These are phyloP conservation scores for Kickxella alabastrina DNA, from an alignment of 192 early-diverging fungal genomes.

Conservation along the genomic window DNA sequence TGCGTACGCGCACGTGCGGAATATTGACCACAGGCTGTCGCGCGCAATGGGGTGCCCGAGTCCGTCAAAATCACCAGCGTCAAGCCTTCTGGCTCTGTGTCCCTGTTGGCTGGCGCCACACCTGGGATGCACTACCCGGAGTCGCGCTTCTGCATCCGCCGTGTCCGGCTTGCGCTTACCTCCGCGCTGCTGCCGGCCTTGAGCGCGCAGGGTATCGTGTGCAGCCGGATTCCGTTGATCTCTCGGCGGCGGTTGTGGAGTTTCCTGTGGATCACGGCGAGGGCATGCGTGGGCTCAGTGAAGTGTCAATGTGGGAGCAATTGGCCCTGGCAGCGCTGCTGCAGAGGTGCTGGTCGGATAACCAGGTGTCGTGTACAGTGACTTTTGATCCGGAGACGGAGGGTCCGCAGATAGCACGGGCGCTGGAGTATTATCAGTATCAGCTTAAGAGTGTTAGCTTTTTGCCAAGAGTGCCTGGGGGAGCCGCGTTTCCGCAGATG, in stretches of 20 bases:
- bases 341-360: slow-evolving; percentile 50
- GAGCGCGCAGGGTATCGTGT: slow-evolving; percentile 27
- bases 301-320: slow-evolving; percentile 54
- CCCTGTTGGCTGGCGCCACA: slow-evolving; percentile 49
- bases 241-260: slow-evolving; percentile 40
- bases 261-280: slow-evolving; percentile 50
- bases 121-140: slow-evolving; percentile 56
- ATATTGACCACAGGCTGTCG: no score
- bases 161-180: slow-evolving; percentile 36
- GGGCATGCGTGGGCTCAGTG: slow-evolving; percentile 30
- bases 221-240: slow-evolving; percentile 38
- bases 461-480: slow-evolving; percentile 30
- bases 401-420: slow-evolving; percentile 19
- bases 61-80: slow-evolving; percentile 51
- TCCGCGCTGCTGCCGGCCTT: slow-evolving; percentile 28
- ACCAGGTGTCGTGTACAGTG: slow-evolving; percentile 51
- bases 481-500: slow-evolving; percentile 52
- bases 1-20: slow-evolving; percentile 26
- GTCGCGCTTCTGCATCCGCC: slow-evolving; percentile 51
- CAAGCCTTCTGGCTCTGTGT: slow-evolving; percentile 52
- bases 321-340: slow-evolving; percentile 47
- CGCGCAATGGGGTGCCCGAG: slow-evolving; percentile 32
- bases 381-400: slow-evolving; percentile 46
- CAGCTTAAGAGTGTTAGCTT: slow-evolving; percentile 51
- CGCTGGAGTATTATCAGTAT: slow-evolving; percentile 53